phyloP scores from a whole-genome alignment of 352 stramenopile genomes.

The Globisporangium uncinulatum region DNA sequence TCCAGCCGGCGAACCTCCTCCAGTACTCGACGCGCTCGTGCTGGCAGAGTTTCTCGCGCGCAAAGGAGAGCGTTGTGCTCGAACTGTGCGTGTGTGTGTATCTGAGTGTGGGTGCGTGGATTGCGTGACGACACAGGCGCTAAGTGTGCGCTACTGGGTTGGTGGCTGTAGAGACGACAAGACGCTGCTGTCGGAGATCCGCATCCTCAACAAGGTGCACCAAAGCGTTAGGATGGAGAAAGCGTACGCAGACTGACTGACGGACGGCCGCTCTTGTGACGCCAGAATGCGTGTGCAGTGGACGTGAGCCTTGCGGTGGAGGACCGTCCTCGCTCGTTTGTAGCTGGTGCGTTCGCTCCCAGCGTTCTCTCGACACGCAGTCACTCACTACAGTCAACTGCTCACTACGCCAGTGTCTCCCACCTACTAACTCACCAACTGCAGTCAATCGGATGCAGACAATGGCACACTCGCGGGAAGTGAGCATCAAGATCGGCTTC shows the following conservation, averaged over 20 bases:
- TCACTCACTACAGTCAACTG: no score
- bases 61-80: slow-evolving; percentile 45
- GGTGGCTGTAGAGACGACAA: slow-evolving; percentile 35
- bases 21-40: slow-evolving; percentile 45
- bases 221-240: background rate
- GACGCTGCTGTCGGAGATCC: slow-evolving; percentile 62
- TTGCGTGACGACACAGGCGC: background rate
- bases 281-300: slow-evolving; percentile 56
- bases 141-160: background rate
- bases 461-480: slow-evolving; percentile 52
- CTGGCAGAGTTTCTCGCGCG: slow-evolving; percentile 58
- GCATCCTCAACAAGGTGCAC: slow-evolving; percentile 63
- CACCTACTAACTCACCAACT: background rate
- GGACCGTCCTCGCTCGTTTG: slow-evolving; percentile 54
- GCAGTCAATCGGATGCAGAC: slow-evolving; percentile 46
- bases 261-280: background rate
- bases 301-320: slow-evolving; percentile 63
- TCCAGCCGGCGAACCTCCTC: slow-evolving; percentile 31
- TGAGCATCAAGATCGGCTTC: slow-evolving; percentile 47
- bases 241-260: background rate
- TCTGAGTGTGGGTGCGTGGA: no score
- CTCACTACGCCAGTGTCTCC: no score
- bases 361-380: no score
- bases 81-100: slow-evolving; percentile 28
- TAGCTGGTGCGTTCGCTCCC: slow-evolving; percentile 26